Base-by-base conservation (phyloP, 2,329 filamentous ascomycete genomes). In the Colletotrichum tofieldiae region DNA sequence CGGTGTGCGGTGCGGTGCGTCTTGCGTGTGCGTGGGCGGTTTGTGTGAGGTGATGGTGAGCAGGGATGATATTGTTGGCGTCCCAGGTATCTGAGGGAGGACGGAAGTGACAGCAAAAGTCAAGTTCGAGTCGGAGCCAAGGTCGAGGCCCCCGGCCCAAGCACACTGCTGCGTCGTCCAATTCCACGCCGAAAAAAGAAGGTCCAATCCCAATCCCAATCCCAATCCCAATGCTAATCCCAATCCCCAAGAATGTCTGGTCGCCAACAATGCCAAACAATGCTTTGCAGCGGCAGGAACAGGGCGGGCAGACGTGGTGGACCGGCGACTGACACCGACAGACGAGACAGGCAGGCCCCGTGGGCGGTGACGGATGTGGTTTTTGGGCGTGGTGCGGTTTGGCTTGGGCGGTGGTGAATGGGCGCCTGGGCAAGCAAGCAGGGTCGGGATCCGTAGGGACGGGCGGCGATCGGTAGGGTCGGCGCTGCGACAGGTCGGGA, bases 31-130 rank as follows among this genome's bases (percentile, higher is more conserved):
- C 20, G 65, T 14, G 45, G 43, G 43, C n/a, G 51, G 59, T 54
- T 70, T 70, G 65, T 65, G 65, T 63, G 70, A 72, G 65, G 52
- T 65, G 70, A 72, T 72, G 65, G 51, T 59, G 64, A 68, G 52
- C 70, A 72, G 65, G 70, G 70, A 72, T 71, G 65, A 72, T 71
- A 45, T 72, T 63, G 43, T 72, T 64, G 47, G 60, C 45, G 60
- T 67, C 43, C 62, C 54, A 65, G 59, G 65, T 54, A 63, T 64
- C 65, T 45, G 49, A 70, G 54, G 47, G 61, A 66, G 62, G 29
- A 64, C n/a, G 45, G n/a, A 29, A 35, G 26, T 32, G 54, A 41
- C 65, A 68, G 51, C 29, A 29, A 41, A 55, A 58, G 55, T 23
- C 52, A 41, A 37, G n/a, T 59, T 59, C n/a, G 32, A 65, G 52